phyloP scores from a whole-genome alignment of 2,329 filamentous ascomycete species.

The Graphilbum sp. region DNA sequence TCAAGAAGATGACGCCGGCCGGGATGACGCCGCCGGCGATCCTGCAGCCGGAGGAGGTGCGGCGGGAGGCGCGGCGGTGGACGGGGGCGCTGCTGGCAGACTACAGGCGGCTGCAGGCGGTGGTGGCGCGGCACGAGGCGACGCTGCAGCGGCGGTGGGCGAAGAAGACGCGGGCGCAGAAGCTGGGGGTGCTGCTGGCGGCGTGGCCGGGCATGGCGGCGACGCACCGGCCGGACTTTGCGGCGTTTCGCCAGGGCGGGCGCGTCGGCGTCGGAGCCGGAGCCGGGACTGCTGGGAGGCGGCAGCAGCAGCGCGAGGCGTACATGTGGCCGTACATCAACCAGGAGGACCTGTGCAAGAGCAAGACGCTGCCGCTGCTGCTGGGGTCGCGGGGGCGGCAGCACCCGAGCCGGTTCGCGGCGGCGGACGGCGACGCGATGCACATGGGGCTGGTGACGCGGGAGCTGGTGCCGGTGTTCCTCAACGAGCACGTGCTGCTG shows the following conservation, averaged over 20 bases:
- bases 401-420: slow-evolving; percentile 28
- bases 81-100: slow-evolving; percentile 1
- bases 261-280: too few species aligned
- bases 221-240: slow-evolving; percentile 35
- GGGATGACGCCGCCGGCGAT: not conserved
- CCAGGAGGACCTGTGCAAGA: slow-evolving; percentile 32
- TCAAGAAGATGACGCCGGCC: not conserved
- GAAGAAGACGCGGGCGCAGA: slow-evolving; percentile 32
- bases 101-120: slow-evolving; percentile 20
- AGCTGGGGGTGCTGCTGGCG: slow-evolving; percentile 26
- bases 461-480: slow-evolving; percentile 13
- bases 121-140: slow-evolving; percentile 32
- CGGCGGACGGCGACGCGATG: slow-evolving; percentile 22
- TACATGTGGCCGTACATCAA: slow-evolving; percentile 38
- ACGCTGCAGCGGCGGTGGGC: slow-evolving; percentile 35
- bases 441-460: slow-evolving; percentile 13
- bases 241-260: slow-evolving; percentile 2
- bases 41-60: not conserved
- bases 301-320: slow-evolving; percentile 12
- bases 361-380: slow-evolving; percentile 28
- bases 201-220: slow-evolving; percentile 32
- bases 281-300: not conserved
- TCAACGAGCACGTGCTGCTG: slow-evolving; percentile 18
- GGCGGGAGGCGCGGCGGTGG: not conserved
- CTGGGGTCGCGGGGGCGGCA: slow-evolving; percentile 34